phyloP scores from a whole-genome alignment of 371 early-diverging fungal species.

The Dichotomocladium elegans region DNA sequence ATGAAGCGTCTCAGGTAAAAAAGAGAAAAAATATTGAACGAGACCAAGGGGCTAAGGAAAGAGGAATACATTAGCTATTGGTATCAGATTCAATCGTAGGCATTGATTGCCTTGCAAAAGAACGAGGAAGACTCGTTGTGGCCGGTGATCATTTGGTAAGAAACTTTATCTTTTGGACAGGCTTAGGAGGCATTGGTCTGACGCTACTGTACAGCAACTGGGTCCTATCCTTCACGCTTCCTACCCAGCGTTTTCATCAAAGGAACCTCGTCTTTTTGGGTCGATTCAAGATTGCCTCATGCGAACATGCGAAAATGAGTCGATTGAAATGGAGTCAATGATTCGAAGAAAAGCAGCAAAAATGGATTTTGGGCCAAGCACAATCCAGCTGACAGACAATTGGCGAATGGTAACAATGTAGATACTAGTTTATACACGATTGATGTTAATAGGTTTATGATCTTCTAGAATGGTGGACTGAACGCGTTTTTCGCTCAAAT shows the following conservation, averaged over 20 bases:
- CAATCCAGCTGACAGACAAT: conserved; percentile 55
- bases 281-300: conserved; percentile 57
- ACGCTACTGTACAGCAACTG: conserved; percentile 44
- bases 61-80: conserved; percentile 19
- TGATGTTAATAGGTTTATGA: neutral
- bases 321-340: conserved; percentile 27
- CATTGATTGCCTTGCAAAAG: conserved; percentile 36
- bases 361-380: conserved; percentile 52
- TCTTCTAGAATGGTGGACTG: conserved; percentile 43
- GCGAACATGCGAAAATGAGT: conserved; percentile 38
- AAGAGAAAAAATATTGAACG: neutral
- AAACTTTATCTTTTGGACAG: too few species aligned
- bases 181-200: too few species aligned
- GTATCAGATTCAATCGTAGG: conserved; percentile 50
- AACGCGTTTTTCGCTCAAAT: conserved; percentile 50
- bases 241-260: conserved; percentile 29
- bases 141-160: conserved; percentile 59
- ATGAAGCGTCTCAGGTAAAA: conserved; percentile 54
- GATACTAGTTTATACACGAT: neutral
- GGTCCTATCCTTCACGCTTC: conserved; percentile 50
- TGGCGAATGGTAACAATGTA: conserved; percentile 50
- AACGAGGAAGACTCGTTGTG: conserved; percentile 42
- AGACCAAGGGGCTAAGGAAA: neutral
- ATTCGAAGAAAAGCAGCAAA: conserved; percentile 27
- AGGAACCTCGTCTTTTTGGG: conserved; percentile 45